These are phyloP conservation scores for Colletotrichum karsti DNA, from an alignment of 2,329 filamentous ascomycete genomes.

Conservation along the genomic window DNA sequence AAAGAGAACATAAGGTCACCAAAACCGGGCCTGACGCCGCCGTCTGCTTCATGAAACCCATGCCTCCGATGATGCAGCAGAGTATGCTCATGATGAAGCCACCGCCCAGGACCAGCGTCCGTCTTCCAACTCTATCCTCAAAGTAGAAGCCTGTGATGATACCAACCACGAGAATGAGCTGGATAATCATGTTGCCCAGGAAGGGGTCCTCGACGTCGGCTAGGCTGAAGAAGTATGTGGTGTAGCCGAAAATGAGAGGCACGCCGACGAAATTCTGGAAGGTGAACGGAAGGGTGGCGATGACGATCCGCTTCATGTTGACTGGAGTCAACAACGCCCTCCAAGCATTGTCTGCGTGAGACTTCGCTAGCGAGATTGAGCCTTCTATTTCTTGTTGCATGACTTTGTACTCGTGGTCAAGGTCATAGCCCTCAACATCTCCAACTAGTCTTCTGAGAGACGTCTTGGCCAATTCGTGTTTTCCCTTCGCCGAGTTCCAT, in stretches of 20 bases:
- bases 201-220: slow-evolving; percentile 33
- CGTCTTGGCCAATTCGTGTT: neutral
- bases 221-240: slow-evolving; percentile 35
- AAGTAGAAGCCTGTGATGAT: slow-evolving; percentile 30
- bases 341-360: neutral
- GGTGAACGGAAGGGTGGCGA: neutral
- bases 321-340: neutral
- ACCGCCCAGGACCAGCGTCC: neutral
- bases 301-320: neutral
- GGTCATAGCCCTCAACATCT: neutral
- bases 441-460: neutral
- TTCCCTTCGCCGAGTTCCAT: neutral
- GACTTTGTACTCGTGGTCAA: neutral
- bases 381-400: neutral
- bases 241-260: slow-evolving; percentile 34
- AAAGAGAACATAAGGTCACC: slow-evolving; percentile 13
- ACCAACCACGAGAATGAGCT: slow-evolving; percentile 19
- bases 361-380: neutral
- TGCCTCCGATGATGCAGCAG: neutral
- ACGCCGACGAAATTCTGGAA: slow-evolving; percentile 34
- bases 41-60: neutral
- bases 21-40: slow-evolving; percentile 23
- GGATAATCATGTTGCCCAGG: slow-evolving; percentile 31
- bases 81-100: neutral
- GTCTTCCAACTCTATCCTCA: slow-evolving; percentile 32